Conservation (phyloP, 805 yeast genomes). For the Zygoascus flipseniorum region DNA sequence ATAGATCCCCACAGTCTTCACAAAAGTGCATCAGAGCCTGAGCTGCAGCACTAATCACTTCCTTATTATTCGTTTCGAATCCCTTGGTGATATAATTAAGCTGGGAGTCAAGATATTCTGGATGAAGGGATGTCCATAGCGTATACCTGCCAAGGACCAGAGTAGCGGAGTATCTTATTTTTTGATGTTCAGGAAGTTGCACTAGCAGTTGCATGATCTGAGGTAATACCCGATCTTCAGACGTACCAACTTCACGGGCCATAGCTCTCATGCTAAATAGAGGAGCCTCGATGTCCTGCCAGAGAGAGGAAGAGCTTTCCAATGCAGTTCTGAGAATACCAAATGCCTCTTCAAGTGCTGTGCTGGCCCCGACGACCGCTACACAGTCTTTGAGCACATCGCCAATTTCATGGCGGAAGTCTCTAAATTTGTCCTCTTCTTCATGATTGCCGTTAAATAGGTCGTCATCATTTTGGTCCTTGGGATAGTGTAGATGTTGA, state of each 20-base stretch:
- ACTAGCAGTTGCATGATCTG: constrained; percentile 61
- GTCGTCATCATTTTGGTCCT: constrained; percentile 20
- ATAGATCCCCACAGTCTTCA: constrained; percentile 69
- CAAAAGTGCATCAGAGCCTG: constrained; percentile 92
- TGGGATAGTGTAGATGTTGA: constrained; percentile 68
- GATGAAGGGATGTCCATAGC: constrained; percentile 87
- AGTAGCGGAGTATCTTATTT: constrained; percentile 86
- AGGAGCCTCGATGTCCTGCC: constrained; percentile 91
- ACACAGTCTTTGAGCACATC: constrained; percentile 96
- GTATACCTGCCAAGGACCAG: constrained; percentile 93
- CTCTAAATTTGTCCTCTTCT: constrained; percentile 85
- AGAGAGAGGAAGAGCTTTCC: constrained; percentile 28
- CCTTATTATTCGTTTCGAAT: constrained; percentile 45
- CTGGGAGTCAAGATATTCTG: constrained; percentile 72
- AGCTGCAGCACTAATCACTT: constrained; percentile 74
- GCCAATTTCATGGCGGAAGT: constrained; percentile 93
- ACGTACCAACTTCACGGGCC: constrained; percentile 79
- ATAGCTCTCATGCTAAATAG: constrained; percentile 83
- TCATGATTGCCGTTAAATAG: constrained; percentile 64
- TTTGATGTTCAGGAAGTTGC: constrained; percentile 73
- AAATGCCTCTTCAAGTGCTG: constrained; percentile 65
- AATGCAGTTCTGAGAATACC: constrained; percentile 40
- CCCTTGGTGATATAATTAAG: constrained; percentile 78
- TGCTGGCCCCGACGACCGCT: constrained; percentile 71
- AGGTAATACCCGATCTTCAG: constrained; percentile 63